Conservation (phyloP, 2,329 filamentous ascomycete species). For the Cercospora sesami region DNA sequence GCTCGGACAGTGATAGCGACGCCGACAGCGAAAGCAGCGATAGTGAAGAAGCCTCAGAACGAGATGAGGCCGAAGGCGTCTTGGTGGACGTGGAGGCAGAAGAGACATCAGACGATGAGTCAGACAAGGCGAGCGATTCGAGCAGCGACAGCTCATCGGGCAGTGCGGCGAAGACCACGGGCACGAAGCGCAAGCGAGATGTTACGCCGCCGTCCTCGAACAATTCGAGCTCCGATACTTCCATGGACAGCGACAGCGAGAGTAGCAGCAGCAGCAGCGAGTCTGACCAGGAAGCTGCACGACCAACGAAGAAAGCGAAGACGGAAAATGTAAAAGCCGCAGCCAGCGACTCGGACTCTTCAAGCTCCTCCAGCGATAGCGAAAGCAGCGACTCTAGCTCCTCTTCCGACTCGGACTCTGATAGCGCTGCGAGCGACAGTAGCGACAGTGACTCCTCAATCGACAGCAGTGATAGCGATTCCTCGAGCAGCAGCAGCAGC, state of each 20-base stretch:
- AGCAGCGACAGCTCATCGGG: slow-evolving; percentile 18
- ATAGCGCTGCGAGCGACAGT: slow-evolving; percentile 24
- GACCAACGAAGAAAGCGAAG: slow-evolving; percentile 36
- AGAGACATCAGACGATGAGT: slow-evolving; percentile 30
- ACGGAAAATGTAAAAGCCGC: slow-evolving; percentile 23
- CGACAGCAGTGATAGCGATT: slow-evolving; percentile 22
- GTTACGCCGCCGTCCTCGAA: slow-evolving; percentile 25
- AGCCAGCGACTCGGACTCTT: slow-evolving; percentile 30
- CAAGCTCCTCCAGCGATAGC: slow-evolving; percentile 14
- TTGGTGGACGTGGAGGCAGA: slow-evolving; percentile 30
- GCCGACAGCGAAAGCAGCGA: slow-evolving; percentile 23
- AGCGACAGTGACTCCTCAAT: slow-evolving; percentile 20
- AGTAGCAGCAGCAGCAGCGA: slow-evolving; percentile 19
- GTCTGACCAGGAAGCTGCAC: slow-evolving; percentile 34
- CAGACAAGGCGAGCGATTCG: slow-evolving; percentile 25
- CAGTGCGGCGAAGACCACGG: slow-evolving; percentile 9
- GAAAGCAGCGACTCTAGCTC: slow-evolving; percentile 29
- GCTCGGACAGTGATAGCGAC: slow-evolving; percentile 20
- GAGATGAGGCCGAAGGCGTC: slow-evolving; percentile 21
- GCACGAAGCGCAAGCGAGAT: slow-evolving; percentile 28
- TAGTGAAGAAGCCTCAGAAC: slow-evolving; percentile 21
- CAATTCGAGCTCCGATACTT: neutral
- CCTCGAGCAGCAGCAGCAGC: slow-evolving; percentile 9
- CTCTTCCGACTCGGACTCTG: slow-evolving; percentile 33
- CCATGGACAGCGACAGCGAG: slow-evolving; percentile 26